Evolutionary conservation across 768 basidiomycete genomes (phyloP), one percentile per base, ranked within the genome.

Genomic region (Termitomyces sp.): DNA sequence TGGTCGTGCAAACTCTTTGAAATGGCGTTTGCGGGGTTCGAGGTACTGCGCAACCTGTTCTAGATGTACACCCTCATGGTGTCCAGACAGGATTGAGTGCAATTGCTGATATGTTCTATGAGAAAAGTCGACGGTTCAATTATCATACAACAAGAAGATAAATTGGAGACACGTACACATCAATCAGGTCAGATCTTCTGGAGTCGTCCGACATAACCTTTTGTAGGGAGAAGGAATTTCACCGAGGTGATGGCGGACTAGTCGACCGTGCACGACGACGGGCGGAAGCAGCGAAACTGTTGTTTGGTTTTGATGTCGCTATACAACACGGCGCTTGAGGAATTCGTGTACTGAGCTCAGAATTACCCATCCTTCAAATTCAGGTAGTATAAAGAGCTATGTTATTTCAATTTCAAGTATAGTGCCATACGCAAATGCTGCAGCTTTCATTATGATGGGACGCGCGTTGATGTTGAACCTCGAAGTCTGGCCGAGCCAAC

Each of bases 141-240:
- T 8, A n/a, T 43, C 7, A 32, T 53, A 24, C 5, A 22, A 24
- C 37, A 6, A 47, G 26, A 22, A 12, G 58, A 53, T 32, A 21
- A 37, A 38, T 15, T 12, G 11, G 21, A 46, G 0, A 30, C 4
- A 68, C 84, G 51, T 71, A 88, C 87, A 87, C 74, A 71, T 89
- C 87, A 62, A 88, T 78, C 51, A 89, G 71, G 65, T 83, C 80
- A 50, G 87, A 89, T 60, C 87, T 82, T 66, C 79, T 80, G 57
- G 77, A 78, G 53, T 77, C 74, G 57, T 72, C 71, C 26, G 76
- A 75, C 75, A 77, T 77, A 62, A 62, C 64, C 59, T 46, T 44
- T 19, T 14, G 21, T 17, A 46, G 51, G 40, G 21, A 49, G 4
- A 26, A 38, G 38, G 43, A 24, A 21, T 11, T 44, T 45, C 15